Evolutionary conservation across 164 flowering plant genomes (phyloP).

Genomic region (Magnolia sinica): DNA sequence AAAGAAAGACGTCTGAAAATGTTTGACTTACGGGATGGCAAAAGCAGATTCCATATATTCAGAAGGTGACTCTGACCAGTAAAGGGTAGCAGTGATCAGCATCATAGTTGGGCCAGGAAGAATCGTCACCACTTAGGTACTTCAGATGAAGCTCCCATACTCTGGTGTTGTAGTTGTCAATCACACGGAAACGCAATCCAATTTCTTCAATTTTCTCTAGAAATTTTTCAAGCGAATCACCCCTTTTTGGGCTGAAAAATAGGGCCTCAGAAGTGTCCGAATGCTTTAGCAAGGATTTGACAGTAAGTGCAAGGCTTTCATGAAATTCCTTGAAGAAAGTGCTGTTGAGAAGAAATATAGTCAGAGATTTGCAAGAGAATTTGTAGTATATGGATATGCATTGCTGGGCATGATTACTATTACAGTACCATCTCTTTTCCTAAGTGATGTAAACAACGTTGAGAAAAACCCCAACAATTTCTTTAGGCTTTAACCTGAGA

Average conservation of each 20-base stretch:
- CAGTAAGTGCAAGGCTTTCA: slow-evolving; percentile 57
- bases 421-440: not conserved
- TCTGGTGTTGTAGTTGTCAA: slow-evolving; percentile 60
- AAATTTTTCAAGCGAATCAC: slow-evolving; percentile 71
- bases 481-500: no score
- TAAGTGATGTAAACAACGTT: not conserved
- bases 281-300: slow-evolving; percentile 51
- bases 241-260: slow-evolving; percentile 79
- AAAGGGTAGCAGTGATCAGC: slow-evolving; percentile 83
- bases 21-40: not conserved
- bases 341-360: slow-evolving; percentile 42
- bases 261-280: slow-evolving; percentile 62
- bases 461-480: not conserved
- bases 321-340: slow-evolving; percentile 89
- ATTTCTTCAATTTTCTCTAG: slow-evolving; percentile 42
- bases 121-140: slow-evolving; percentile 19
- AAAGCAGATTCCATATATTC: slow-evolving; percentile 10
- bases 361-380: slow-evolving; percentile 1
- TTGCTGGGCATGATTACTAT: not conserved
- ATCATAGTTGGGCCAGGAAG: slow-evolving; percentile 76
- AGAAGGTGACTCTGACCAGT: slow-evolving; percentile 59
- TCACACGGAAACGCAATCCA: slow-evolving; percentile 48
- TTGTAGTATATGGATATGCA: not conserved
- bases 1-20: not conserved
- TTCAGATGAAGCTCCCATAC: slow-evolving; percentile 61